Conservation (phyloP, 2,329 filamentous ascomycete species). For the Aspergillus pseudotamarii region DNA sequence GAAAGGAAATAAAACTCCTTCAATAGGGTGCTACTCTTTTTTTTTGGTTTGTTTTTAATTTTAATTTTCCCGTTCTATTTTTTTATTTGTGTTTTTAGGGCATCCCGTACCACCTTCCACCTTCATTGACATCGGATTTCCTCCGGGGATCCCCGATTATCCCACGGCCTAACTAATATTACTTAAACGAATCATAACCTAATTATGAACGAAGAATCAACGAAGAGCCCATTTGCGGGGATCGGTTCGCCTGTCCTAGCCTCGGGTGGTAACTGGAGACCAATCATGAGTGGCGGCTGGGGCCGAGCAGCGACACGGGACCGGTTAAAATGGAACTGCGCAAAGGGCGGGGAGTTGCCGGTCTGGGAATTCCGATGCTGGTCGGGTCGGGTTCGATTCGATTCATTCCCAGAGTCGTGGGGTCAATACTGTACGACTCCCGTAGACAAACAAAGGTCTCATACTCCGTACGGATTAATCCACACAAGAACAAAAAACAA, state of each 20-base stretch:
- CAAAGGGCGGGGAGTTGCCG: slow-evolving; percentile 15
- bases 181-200: slow-evolving; percentile 7
- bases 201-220: slow-evolving; percentile 4
- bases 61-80: not conserved
- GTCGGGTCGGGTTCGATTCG: slow-evolving; percentile 15
- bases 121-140: slow-evolving; percentile 6
- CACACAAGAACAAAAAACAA: not conserved
- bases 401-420: not conserved
- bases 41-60: not conserved
- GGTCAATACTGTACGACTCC: not conserved
- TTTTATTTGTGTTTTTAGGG: slow-evolving; percentile 2
- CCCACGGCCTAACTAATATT: slow-evolving; percentile 1
- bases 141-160: slow-evolving; percentile 13
- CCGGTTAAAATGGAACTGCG: slow-evolving; percentile 24
- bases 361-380: slow-evolving; percentile 20
- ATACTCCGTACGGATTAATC: not conserved
- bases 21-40: not conserved
- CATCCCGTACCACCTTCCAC: not conserved
- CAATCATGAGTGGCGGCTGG: slow-evolving; percentile 20
- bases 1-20: not conserved
- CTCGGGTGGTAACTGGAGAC: slow-evolving; percentile 21
- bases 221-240: slow-evolving; percentile 19
- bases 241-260: slow-evolving; percentile 20
- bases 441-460: not conserved
- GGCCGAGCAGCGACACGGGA: slow-evolving; percentile 23